Evolutionary conservation across 768 basidiomycete species (phyloP), one percentile per base, ranked within the genome.

Genomic region (Termitomyces sp.): DNA sequence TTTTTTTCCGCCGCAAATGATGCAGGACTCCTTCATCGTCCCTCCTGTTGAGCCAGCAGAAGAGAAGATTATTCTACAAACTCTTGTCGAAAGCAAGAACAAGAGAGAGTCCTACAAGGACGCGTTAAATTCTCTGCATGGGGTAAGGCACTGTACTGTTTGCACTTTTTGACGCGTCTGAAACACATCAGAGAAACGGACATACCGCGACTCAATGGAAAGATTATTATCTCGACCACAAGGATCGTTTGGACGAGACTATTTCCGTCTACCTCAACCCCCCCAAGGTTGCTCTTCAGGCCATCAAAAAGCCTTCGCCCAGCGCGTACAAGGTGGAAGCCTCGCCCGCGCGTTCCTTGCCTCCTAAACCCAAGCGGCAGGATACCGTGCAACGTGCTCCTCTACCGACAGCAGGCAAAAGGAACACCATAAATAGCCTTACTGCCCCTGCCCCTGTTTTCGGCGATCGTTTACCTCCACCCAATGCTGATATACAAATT

Each of bases 191-290:
- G 81, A 77, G 66, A 68, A 77, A 77, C 57, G 75, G 75, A 5
- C 80, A 82, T 65, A 76, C 78, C 18, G 80, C 86, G 37, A 84
- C 77, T 66, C 70, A 87, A 24, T 91, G 88, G 88, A 90, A 90
- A 65, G 89, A 91, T 63, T 89, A 89, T 66, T 91, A 87, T 62
- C 76, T 91, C 16, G 87, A 89, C 56, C 78, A 90, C 64, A 83
- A 81, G 57, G 75, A 78, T 52, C 80, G 82, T 42, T 72, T 90
- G 36, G 84, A 89, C 64, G 70, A 71, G 29, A 73, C 71, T 68
- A 73, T 79, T 59, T 68, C 69, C 18, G 67, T 69, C 63, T 75
- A 69, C 56, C 58, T 75, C 6, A 66, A 61, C 39, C 67, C 64
- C 18, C 65, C 61, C 16, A 68, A 66, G 57, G 28, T 54, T 41